Evolutionary conservation across 345 rosid genomes (phyloP), one percentile per base, ranked within the genome.

Genomic region (Bruguiera gymnorhiza): DNA sequence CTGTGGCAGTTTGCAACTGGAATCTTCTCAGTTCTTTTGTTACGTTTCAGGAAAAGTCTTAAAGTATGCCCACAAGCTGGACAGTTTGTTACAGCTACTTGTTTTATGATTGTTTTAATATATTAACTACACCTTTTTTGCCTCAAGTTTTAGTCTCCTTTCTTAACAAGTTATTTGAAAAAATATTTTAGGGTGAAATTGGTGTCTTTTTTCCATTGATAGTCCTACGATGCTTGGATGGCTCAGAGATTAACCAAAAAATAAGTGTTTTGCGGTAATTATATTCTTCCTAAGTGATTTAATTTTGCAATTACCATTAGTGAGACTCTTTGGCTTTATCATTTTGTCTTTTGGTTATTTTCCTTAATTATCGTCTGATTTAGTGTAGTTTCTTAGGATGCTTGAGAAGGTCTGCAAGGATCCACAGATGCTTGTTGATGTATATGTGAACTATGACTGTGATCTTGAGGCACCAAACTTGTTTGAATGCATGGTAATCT

Each of bases 401-500:
- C 93, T 95, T 73, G 97, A 92, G 80, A 91, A 87, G 82, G 88
- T 95, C 60, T 92, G 96, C 78, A 91, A 83, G 79, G 96, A 95
- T 84, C 87, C 99, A 66, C 97, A 95, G 76, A 87, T 88, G 94
- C 99, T 95, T 79, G 93, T 95, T 77, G 99, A 95, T 80, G 85
- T 95, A 63, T 95, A 83, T 84, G 98, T 92, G 79, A 95, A 92
- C 76, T 95, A 95, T 80, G 99, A 95, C 67, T 92, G 99, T 77
- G 99, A 92, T 92, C 92, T 88, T 67, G 96, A 90, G 84, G 94
- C 99, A 62, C 96, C 99, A 1, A 95, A 92, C 85, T 85, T 95
- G 84, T 95, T 95, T 86, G 97, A 95, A 82, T 93, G 99, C 86
- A 83, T 88, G 97, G 99, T 95, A 76, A 43, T 43, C 18, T 11